Evolutionary conservation across 805 yeast species (phyloP).

Genomic region (Blastobotrys parvus): DNA sequence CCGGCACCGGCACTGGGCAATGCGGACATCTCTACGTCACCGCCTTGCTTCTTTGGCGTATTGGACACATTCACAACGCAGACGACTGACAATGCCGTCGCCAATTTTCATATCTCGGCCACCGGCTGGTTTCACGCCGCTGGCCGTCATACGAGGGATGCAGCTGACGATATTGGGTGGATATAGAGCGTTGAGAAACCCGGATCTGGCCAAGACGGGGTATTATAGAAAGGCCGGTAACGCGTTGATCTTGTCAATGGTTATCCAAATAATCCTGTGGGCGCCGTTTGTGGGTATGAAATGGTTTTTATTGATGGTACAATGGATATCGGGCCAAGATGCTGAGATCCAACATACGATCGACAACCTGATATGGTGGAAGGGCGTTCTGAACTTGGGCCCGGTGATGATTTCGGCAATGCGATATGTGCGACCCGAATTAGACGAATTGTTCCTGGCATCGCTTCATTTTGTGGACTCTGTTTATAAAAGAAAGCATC

Average conservation of each 20-base stretch:
- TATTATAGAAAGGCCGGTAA: conserved; percentile 32
- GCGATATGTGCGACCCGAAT: conserved; percentile 31
- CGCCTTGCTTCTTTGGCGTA: too few relatives aligned
- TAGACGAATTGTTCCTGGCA: conserved; percentile 34
- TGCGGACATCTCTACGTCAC: too few relatives aligned
- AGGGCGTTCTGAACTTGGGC: conserved; percentile 34
- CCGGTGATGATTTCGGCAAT: conserved; percentile 34
- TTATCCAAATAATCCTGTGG: conserved; percentile 31
- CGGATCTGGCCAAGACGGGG: conserved; percentile 29
- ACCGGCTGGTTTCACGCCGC: conserved; percentile 42
- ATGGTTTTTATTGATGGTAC: conserved; percentile 19
- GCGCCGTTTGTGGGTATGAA: conserved; percentile 21
- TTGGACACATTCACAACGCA: background rate
- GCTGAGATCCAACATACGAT: conserved; percentile 16
- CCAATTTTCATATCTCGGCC: conserved; percentile 52
- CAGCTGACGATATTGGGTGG: conserved; percentile 46
- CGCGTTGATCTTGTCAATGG: conserved; percentile 33
- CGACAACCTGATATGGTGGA: conserved; percentile 26
- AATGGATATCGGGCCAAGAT: conserved; percentile 8
- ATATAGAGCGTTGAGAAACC: conserved; percentile 39
- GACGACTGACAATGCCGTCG: conserved; percentile 58
- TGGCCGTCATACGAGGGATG: conserved; percentile 44
- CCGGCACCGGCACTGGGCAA: too few relatives aligned
- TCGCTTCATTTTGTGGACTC: conserved; percentile 35
- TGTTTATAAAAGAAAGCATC: conserved; percentile 34